phyloP scores from a whole-genome alignment of 139 green algal species.

The Yamagishiella unicocca region DNA sequence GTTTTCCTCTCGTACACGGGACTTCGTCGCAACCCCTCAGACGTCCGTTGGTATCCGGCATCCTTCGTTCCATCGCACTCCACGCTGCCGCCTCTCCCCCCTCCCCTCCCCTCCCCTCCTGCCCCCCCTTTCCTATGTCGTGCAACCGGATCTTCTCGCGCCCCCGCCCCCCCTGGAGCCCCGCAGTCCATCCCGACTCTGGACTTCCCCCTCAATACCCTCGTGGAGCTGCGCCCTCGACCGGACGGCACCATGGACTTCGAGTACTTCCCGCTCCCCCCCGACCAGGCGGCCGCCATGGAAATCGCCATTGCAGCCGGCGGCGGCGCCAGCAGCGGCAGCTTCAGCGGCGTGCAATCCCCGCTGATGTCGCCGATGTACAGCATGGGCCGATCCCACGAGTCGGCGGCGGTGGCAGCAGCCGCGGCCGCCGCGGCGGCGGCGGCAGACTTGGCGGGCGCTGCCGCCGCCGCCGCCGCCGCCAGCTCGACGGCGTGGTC shows the following conservation, averaged over 20 bases:
- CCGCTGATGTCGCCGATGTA: slow-evolving; percentile 9
- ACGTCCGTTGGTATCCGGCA: no score
- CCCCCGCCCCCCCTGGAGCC: slow-evolving; percentile 18
- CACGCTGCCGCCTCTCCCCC: no score
- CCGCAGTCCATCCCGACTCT: slow-evolving; percentile 84
- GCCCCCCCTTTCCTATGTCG: background rate
- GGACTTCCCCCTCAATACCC: slow-evolving; percentile 90
- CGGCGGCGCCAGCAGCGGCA: background rate
- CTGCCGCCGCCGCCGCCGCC: background rate
- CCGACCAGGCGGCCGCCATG: background rate
- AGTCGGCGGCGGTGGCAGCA: background rate
- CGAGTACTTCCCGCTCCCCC: slow-evolving; percentile 36
- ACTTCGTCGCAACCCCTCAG: no score
- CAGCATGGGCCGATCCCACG: background rate
- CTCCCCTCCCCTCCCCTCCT: background rate
- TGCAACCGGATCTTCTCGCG: background rate
- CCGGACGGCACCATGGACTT: slow-evolving; percentile 90
- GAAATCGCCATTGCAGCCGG: background rate
- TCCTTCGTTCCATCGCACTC: no score
- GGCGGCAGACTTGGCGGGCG: background rate
- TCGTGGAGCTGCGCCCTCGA: slow-evolving; percentile 90
- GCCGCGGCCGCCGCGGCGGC: background rate
- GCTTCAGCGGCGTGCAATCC: background rate
- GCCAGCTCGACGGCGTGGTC: background rate
- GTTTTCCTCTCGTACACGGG: no score